Evolutionary conservation across 768 basidiomycete genomes (phyloP).

Genomic region (Gyrodon lividus): DNA sequence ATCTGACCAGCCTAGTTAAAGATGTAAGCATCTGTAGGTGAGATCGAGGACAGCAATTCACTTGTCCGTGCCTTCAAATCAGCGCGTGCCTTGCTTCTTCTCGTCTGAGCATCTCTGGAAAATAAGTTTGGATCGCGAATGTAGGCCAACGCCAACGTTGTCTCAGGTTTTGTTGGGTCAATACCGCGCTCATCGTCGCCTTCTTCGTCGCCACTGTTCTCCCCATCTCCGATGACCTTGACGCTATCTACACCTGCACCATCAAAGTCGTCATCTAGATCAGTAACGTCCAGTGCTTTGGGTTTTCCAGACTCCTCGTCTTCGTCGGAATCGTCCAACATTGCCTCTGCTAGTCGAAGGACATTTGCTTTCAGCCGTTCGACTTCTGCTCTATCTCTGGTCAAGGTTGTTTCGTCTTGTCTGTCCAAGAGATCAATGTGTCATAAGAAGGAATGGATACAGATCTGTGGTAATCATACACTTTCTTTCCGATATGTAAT

Average conservation of each 20-base stretch:
- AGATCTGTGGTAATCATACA: slow-evolving; percentile 35
- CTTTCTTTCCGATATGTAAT: slow-evolving; percentile 65
- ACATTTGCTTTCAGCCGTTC: slow-evolving; percentile 84
- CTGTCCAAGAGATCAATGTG: slow-evolving; percentile 29
- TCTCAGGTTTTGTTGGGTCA: slow-evolving; percentile 45
- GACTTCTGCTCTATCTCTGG: slow-evolving; percentile 58
- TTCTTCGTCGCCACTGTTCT: slow-evolving; percentile 41
- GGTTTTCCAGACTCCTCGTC: slow-evolving; percentile 39
- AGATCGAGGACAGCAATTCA: slow-evolving; percentile 21
- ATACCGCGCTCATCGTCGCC: slow-evolving; percentile 27
- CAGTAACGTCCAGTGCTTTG: slow-evolving; percentile 28
- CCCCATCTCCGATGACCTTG: slow-evolving; percentile 59
- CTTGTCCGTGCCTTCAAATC: slow-evolving; percentile 72
- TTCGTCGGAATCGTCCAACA: slow-evolving; percentile 65
- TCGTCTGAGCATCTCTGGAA: slow-evolving; percentile 69
- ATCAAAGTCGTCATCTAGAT: slow-evolving; percentile 56
- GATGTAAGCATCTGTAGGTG: neutral
- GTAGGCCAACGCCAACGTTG: slow-evolving; percentile 75
- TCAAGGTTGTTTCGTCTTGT: slow-evolving; percentile 42
- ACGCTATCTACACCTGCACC: slow-evolving; percentile 40
- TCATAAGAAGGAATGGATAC: neutral
- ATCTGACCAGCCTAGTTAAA: slow-evolving; percentile 61
- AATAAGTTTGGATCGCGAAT: slow-evolving; percentile 73
- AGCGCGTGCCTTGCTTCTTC: slow-evolving; percentile 63
- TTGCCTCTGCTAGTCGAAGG: slow-evolving; percentile 68